These are phyloP conservation scores for Boletus sensibilis DNA, from an alignment of 768 basidiomycete genomes.

Conservation along the genomic window DNA sequence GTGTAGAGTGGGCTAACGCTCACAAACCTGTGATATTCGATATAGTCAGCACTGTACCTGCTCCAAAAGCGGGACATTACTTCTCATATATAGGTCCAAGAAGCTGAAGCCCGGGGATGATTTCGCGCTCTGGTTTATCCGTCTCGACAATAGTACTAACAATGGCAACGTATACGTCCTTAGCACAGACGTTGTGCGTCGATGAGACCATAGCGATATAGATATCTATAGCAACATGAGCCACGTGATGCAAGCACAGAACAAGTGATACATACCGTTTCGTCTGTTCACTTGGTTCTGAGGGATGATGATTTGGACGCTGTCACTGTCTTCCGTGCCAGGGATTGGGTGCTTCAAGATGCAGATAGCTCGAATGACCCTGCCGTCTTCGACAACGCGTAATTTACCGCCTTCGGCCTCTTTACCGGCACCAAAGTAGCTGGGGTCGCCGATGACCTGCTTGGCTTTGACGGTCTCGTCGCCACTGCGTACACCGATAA, in stretches of 20 bases:
- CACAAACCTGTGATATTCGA: constrained; percentile 64
- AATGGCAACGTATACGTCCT: constrained; percentile 93
- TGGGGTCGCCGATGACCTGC: constrained; percentile 96
- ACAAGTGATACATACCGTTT: constrained; percentile 62
- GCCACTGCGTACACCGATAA: constrained; percentile 87
- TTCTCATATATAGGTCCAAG: constrained; percentile 93
- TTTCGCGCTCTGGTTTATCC: constrained; percentile 85
- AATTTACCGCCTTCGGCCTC: constrained; percentile 69
- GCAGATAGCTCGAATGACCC: constrained; percentile 96
- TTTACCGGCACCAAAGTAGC: constrained; percentile 86
- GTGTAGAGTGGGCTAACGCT: constrained; percentile 85
- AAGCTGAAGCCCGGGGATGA: constrained; percentile 86
- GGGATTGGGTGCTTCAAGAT: constrained; percentile 98
- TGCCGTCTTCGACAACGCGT: constrained; percentile 88
- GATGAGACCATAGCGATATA: constrained; percentile 98
- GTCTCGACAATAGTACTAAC: constrained; percentile 99
- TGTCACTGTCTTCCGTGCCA: constrained; percentile 93
- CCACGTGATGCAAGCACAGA: neutral
- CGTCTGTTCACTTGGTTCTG: constrained; percentile 94
- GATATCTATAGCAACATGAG: constrained; percentile 63
- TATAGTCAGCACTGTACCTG: constrained; percentile 7
- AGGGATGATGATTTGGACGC: constrained; percentile 96
- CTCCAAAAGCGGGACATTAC: constrained; percentile 42
- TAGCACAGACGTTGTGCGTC: constrained; percentile 96
- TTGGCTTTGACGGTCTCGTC: constrained; percentile 95